phyloP scores from a whole-genome alignment of 2,329 filamentous ascomycete species.

The Penicillium sp. region DNA sequence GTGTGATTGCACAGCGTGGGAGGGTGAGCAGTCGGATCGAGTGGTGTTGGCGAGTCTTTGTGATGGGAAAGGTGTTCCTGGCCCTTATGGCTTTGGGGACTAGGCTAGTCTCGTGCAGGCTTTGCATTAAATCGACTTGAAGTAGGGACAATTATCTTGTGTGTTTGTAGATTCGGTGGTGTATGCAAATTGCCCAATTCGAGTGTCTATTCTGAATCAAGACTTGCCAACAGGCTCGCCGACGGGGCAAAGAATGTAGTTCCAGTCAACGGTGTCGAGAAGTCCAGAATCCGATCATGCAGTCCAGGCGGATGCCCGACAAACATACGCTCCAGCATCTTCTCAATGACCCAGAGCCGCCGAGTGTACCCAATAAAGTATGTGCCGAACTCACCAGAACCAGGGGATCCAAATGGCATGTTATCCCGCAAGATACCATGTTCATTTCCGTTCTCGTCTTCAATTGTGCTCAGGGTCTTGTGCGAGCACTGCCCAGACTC shows the following conservation, averaged over 20 bases:
- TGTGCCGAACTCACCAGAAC: slow-evolving; percentile 55
- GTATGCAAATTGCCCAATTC: not conserved
- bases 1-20: slow-evolving; percentile 53
- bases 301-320: slow-evolving; percentile 55
- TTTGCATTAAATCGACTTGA: slow-evolving; percentile 26
- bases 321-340: slow-evolving; percentile 62
- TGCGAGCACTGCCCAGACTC: slow-evolving; percentile 52
- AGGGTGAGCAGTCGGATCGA: slow-evolving; percentile 49
- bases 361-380: slow-evolving; percentile 60
- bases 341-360: slow-evolving; percentile 58
- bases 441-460: slow-evolving; percentile 54
- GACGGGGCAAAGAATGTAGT: slow-evolving; percentile 57
- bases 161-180: not conserved
- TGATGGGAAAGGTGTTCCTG: slow-evolving; percentile 49
- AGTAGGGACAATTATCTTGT: not conserved
- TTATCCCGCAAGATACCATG: slow-evolving; percentile 59
- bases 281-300: slow-evolving; percentile 60
- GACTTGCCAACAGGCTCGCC: slow-evolving; percentile 36
- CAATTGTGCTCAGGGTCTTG: slow-evolving; percentile 58
- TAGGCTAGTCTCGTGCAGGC: slow-evolving; percentile 54
- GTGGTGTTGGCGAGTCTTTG: slow-evolving; percentile 52
- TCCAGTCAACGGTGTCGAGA: slow-evolving; percentile 55
- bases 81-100: slow-evolving; percentile 44
- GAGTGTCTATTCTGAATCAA: slow-evolving; percentile 21
- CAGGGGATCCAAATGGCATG: slow-evolving; percentile 62